These are phyloP conservation scores for Zarea fungicola DNA, from an alignment of 2,329 filamentous ascomycete genomes.

Conservation along the genomic window DNA sequence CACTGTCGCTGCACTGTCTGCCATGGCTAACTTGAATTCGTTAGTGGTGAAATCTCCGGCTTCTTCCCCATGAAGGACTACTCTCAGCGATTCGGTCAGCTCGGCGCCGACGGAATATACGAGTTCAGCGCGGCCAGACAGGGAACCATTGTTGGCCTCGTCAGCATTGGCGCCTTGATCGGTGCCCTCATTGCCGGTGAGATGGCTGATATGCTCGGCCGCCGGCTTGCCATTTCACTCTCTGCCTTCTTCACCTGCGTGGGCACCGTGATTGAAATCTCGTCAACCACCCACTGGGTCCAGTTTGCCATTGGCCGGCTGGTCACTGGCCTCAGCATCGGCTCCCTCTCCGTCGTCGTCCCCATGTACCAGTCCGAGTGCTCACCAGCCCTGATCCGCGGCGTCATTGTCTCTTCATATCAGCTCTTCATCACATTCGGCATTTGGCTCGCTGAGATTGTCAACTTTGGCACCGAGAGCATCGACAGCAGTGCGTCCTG, in stretches of 20 bases:
- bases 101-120: slow-evolving; percentile 32
- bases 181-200: slow-evolving; percentile 55
- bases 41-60: slow-evolving; percentile 54
- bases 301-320: slow-evolving; percentile 61
- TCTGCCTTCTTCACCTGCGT: slow-evolving; percentile 59
- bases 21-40: slow-evolving; percentile 1
- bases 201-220: slow-evolving; percentile 57
- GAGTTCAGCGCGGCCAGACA: slow-evolving; percentile 54
- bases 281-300: slow-evolving; percentile 51
- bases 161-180: slow-evolving; percentile 54
- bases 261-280: slow-evolving; percentile 60
- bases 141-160: slow-evolving; percentile 59
- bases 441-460: slow-evolving; percentile 54
- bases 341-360: slow-evolving; percentile 57
- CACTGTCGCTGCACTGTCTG: neutral
- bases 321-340: slow-evolving; percentile 62
- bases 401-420: slow-evolving; percentile 58
- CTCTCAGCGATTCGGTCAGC: slow-evolving; percentile 46
- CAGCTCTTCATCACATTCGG: slow-evolving; percentile 67
- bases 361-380: slow-evolving; percentile 67
- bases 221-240: slow-evolving; percentile 56
- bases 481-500: slow-evolving; percentile 47
- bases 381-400: slow-evolving; percentile 58
- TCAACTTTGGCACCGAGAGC: slow-evolving; percentile 56
- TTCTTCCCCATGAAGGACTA: slow-evolving; percentile 59